phyloP scores from a whole-genome alignment of 768 basidiomycete genomes.

The Crassisporium funariophilum region DNA sequence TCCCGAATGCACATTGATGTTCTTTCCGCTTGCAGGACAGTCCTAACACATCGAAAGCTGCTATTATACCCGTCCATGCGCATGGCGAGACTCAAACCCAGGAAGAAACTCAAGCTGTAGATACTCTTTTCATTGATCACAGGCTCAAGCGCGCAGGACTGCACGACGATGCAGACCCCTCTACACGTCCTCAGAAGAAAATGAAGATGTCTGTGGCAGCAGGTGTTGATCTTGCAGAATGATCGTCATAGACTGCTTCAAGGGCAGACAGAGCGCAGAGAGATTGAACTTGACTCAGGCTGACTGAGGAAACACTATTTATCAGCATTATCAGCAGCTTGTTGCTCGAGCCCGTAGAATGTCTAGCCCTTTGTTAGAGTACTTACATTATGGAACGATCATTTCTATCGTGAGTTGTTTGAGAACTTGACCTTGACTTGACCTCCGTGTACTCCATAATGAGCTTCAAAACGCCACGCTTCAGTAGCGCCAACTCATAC shows the following conservation, averaged over 20 bases:
- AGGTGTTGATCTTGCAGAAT: slow-evolving; percentile 78
- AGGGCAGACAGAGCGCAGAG: slow-evolving; percentile 9
- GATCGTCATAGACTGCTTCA: slow-evolving; percentile 12
- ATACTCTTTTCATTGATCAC: background rate
- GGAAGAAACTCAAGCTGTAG: slow-evolving; percentile 28
- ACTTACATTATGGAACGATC: too few species aligned
- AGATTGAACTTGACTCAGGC: too few species aligned
- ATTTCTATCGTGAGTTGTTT: too few species aligned
- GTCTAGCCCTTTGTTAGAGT: too few species aligned
- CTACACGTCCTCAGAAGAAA: slow-evolving; percentile 50
- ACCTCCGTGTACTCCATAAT: too few species aligned
- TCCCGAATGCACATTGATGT: slow-evolving; percentile 7
- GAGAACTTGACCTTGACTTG: too few species aligned
- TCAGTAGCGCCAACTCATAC: too few species aligned
- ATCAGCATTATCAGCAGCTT: too few species aligned
- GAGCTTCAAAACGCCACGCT: too few species aligned
- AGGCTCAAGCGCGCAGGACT: slow-evolving; percentile 15
- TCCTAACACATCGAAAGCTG: slow-evolving; percentile 13
- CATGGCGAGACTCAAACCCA: slow-evolving; percentile 40
- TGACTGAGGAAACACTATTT: too few species aligned
- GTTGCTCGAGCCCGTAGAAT: too few species aligned
- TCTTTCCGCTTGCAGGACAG: slow-evolving; percentile 11
- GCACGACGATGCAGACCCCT: slow-evolving; percentile 21
- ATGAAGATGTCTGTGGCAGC: slow-evolving; percentile 71
- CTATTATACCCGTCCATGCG: too few species aligned